Evolutionary conservation across 2,329 filamentous ascomycete genomes (phyloP), one percentile per base, ranked within the genome.

Genomic region (Talaromyces atroroseus): DNA sequence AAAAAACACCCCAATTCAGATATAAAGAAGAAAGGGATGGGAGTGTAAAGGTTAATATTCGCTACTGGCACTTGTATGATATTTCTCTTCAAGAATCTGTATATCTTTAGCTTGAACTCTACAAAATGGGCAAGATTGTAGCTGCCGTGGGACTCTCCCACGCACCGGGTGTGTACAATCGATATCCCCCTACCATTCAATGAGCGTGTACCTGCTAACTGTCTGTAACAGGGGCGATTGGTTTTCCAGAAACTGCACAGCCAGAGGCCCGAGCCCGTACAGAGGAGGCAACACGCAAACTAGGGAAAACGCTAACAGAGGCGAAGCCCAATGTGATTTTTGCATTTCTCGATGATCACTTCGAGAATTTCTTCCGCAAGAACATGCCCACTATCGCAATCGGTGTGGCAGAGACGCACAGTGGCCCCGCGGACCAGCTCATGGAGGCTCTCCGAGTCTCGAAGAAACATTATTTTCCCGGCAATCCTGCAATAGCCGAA

Each of bases 271-370:
- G 66, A 11, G 56, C 54, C 26, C 61, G 62, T 32, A 64, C 64
- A 10, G 65, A 68, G 56, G 61, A 57, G 12, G 65, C 66, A n/a
- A 65, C 64, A 3, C 58, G 59, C 18, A 62, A 62, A 32, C 62
- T 68, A 10, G 66, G 64, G 26, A 62, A 65, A 24, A 64, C 62
- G 1, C 59, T 68, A 16, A 62, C 62, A 38, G 59, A 61, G n/a
- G 63, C 65, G 6, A 62, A 65, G 51, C 65, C 65, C 2, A 61
- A 68, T 57, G 60, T 67, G 40, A 68, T 69, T 50, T 65, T 68
- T 54, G 66, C 65, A 16, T 69, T 68, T 50, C 64, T 69, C 1
- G 65, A 69, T 50, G 65, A 67, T 52, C 63, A 69, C 52, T 69
- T 67, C 54, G 64, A 67, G 49, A 69, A 67, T 52, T 67, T 68